Evolutionary conservation across 257 asterid species (phyloP).

Genomic region (Penstemon newberryi): DNA sequence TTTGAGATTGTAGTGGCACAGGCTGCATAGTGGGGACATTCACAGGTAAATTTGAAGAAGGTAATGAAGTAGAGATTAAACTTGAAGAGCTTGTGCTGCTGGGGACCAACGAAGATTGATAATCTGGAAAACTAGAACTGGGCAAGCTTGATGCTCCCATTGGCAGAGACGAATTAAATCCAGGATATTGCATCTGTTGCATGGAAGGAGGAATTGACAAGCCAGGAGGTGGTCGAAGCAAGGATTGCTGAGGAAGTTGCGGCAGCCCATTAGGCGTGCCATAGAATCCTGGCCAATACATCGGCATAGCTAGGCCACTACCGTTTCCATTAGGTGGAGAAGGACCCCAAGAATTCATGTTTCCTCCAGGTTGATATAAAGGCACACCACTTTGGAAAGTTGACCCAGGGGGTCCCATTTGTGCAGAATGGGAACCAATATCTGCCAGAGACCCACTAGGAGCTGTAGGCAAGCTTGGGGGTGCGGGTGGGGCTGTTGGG

Average conservation of each 20-base stretch:
- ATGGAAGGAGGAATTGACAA: slow-evolving; percentile 67
- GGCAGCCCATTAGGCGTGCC: slow-evolving; percentile 81
- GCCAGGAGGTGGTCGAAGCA: slow-evolving; percentile 86
- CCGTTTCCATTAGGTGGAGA: slow-evolving; percentile 73
- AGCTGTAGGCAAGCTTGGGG: slow-evolving; percentile 56
- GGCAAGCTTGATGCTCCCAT: slow-evolving; percentile 45
- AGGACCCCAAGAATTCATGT: slow-evolving; percentile 83
- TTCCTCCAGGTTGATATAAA: slow-evolving; percentile 90
- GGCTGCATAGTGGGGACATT: slow-evolving; percentile 55
- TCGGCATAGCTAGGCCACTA: slow-evolving; percentile 76
- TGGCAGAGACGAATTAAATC: slow-evolving; percentile 63
- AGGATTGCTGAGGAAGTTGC: slow-evolving; percentile 74
- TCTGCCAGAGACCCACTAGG: slow-evolving; percentile 56
- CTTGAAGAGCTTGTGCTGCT: slow-evolving; percentile 41
- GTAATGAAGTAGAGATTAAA: slow-evolving; percentile 48
- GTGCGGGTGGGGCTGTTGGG: slow-evolving; percentile 49
- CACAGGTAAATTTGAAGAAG: slow-evolving; percentile 52
- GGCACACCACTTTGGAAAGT: slow-evolving; percentile 68
- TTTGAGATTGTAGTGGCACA: slow-evolving; percentile 47
- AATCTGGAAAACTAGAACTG: slow-evolving; percentile 57
- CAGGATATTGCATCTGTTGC: slow-evolving; percentile 80
- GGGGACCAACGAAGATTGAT: slow-evolving; percentile 48
- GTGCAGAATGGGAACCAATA: slow-evolving; percentile 61
- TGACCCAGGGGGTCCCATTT: slow-evolving; percentile 62
- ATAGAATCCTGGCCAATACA: slow-evolving; percentile 95